These are phyloP conservation scores for Striga hermonthica DNA, from an alignment of 305 asterid genomes.

Conservation along the genomic window DNA sequence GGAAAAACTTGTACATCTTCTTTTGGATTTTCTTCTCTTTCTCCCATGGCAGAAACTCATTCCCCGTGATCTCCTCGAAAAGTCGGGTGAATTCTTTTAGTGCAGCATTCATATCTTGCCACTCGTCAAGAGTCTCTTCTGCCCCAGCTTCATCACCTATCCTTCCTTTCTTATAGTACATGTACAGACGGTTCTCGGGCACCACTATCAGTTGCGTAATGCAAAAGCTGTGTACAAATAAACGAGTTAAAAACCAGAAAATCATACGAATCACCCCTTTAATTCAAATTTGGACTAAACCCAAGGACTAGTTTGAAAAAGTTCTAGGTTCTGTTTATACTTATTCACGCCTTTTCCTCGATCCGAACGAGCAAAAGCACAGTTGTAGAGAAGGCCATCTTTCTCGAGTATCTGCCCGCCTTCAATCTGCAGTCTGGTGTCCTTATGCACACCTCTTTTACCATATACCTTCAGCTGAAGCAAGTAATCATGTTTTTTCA, in stretches of 20 bases:
- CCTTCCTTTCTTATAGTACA: constrained; percentile 70
- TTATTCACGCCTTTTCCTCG: constrained; percentile 47
- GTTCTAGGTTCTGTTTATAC: constrained; percentile 29
- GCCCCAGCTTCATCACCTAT: constrained; percentile 42
- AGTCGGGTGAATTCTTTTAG: constrained; percentile 49
- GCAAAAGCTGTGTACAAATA: constrained; percentile 42
- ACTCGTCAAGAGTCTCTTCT: constrained; percentile 60
- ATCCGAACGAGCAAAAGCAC: constrained; percentile 59
- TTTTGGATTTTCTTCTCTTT: constrained; percentile 61
- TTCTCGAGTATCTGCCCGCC: constrained; percentile 73
- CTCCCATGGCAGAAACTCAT: constrained; percentile 69
- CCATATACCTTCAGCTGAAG: constrained; percentile 75
- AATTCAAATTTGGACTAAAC: neutral
- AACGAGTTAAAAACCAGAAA: neutral
- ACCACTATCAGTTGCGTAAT: constrained; percentile 58
- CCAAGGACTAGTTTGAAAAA: neutral
- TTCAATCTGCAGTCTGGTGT: constrained; percentile 58
- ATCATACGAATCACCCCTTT: neutral
- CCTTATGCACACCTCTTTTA: constrained; percentile 84
- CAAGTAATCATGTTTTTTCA: too few relatives aligned
- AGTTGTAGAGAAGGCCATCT: constrained; percentile 72
- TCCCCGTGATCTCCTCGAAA: constrained; percentile 59
- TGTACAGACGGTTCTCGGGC: constrained; percentile 52
- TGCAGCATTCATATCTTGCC: constrained; percentile 48
- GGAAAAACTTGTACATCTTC: constrained; percentile 49